Evolutionary conservation across 1,139 yeast genomes (phyloP), one percentile per base, ranked within the genome.

Genomic region (Wickerhamomyces sp.): DNA sequence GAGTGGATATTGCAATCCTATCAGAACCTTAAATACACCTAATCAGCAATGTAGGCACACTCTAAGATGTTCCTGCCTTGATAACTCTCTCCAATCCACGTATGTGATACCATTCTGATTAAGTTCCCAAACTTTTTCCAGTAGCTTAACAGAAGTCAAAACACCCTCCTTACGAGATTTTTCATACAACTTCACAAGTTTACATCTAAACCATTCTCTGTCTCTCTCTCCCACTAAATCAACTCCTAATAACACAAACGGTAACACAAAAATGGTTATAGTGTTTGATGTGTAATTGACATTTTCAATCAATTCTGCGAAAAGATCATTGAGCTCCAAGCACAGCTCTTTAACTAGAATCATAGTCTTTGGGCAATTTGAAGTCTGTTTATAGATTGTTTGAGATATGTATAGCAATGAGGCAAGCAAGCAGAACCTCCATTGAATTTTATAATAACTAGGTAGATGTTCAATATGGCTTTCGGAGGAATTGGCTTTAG

Each of bases 291-390:
- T 16, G 15, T 14, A 20, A 25, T 30, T 18, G 8, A 32, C 14
- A 9, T 32, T 31, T 8, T 31, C 20, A 7, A n/a, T 26, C 20
- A 35, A 15, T 19, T 41, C 45, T 2, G 26, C 31, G 19, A 45
- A 38, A 24, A 43, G 22, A 3, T 13, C 17, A 7, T 32, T 31
- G 14, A 30, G 40, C 14, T 41, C 43, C 5, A 25, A 15, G 4
- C 42, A 17, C 12, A 42, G 14, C 8, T 29, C 22, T 27, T 34
- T 39, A 12, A 45, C 40, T 2, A 31, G 10, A 5, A 45, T 31
- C 5, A 45, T 42, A 3, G 47, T 41, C 33, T 43, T 45, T 19
- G 48, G 48, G 4, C 43, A 38, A 21, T 37, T 18, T 14, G 47
- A 43, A 26, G 42, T 43, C 29, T 39, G 39, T 20, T 41, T 31